Percentiles rank a stretch among this genome's conserved stretches.
phyloP scores from a whole-genome alignment of 768 basidiomycete genomes.

The Leucosporidium scottii region DNA sequence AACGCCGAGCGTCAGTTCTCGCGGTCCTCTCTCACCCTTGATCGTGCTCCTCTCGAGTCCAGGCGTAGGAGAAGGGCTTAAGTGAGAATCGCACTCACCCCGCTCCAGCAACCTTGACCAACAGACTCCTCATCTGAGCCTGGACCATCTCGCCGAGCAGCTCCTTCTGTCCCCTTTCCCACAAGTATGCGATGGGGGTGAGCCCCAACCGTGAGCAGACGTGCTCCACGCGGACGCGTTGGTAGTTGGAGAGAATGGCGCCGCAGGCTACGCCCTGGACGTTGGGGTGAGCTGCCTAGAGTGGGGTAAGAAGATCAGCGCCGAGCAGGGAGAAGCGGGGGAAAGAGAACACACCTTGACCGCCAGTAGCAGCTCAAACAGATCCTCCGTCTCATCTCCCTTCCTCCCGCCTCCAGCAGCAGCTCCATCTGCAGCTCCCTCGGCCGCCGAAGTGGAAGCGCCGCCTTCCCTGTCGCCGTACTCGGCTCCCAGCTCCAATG shows the following conservation, averaged over 20 bases:
- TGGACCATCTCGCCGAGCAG: constrained; percentile 80
- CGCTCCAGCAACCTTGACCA: constrained; percentile 95
- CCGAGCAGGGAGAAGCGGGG: not conserved
- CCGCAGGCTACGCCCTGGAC: constrained; percentile 84
- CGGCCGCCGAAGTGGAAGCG: not conserved
- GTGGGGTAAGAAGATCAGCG: constrained; percentile 14
- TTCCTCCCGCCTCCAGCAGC: constrained; percentile 46
- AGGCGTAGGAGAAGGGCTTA: too few relatives aligned
- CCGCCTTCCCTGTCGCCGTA: constrained; percentile 54
- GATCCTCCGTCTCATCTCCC: constrained; percentile 96
- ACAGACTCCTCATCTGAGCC: constrained; percentile 65
- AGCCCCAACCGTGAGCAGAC: constrained; percentile 77
- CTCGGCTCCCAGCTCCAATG: constrained; percentile 72
- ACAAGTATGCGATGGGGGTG: constrained; percentile 77
- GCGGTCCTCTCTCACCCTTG: too few relatives aligned
- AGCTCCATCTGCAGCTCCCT: constrained; percentile 1
- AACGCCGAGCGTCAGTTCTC: too few relatives aligned
- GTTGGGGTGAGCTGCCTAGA: constrained; percentile 68
- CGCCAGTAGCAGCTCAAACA: constrained; percentile 60
- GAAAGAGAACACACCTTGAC: constrained; percentile 61
- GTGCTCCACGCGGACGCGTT: constrained; percentile 93
- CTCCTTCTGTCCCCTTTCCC: constrained; percentile 85
- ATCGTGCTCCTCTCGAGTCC: too few relatives aligned
- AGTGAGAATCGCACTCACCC: constrained; percentile 50
- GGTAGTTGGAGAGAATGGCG: constrained; percentile 95